phyloP scores from a whole-genome alignment of 805 yeast genomes.

The Nadsonia fulvescens region DNA sequence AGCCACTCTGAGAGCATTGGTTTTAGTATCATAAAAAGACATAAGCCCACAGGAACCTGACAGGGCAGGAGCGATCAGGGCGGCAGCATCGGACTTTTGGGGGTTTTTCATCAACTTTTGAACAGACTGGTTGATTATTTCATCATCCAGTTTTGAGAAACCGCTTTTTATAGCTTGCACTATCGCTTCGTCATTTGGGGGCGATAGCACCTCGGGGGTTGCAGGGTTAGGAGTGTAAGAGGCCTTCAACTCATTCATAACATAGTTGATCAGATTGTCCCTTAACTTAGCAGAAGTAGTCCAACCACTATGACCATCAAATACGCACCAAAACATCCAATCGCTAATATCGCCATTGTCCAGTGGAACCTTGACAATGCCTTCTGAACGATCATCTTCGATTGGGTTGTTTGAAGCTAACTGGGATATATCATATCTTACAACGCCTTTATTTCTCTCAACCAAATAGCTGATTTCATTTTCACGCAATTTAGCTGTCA shows the following conservation, averaged over 20 bases:
- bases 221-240: slow-evolving; percentile 33
- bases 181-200: slow-evolving; percentile 51
- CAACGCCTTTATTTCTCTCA: slow-evolving; percentile 72
- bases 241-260: slow-evolving; percentile 58
- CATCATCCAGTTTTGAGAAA: slow-evolving; percentile 68
- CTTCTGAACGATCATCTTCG: slow-evolving; percentile 85
- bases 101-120: slow-evolving; percentile 50
- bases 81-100: slow-evolving; percentile 43
- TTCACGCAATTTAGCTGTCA: slow-evolving; percentile 46
- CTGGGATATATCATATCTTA: slow-evolving; percentile 78
- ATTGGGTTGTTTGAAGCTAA: slow-evolving; percentile 83
- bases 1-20: slow-evolving; percentile 64
- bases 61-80: slow-evolving; percentile 73
- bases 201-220: slow-evolving; percentile 25
- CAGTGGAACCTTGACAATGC: slow-evolving; percentile 44
- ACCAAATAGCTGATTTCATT: slow-evolving; percentile 67
- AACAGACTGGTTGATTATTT: slow-evolving; percentile 62
- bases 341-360: slow-evolving; percentile 34
- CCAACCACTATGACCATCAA: slow-evolving; percentile 97
- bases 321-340: slow-evolving; percentile 90
- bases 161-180: slow-evolving; percentile 72
- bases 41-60: slow-evolving; percentile 90
- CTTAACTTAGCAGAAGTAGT: slow-evolving; percentile 76
- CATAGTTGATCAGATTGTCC: slow-evolving; percentile 57
- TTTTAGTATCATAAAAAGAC: slow-evolving; percentile 66